These are phyloP conservation scores for Cornus kousa DNA, from an alignment of 148 eudicot genomes.

Conservation along the genomic window DNA sequence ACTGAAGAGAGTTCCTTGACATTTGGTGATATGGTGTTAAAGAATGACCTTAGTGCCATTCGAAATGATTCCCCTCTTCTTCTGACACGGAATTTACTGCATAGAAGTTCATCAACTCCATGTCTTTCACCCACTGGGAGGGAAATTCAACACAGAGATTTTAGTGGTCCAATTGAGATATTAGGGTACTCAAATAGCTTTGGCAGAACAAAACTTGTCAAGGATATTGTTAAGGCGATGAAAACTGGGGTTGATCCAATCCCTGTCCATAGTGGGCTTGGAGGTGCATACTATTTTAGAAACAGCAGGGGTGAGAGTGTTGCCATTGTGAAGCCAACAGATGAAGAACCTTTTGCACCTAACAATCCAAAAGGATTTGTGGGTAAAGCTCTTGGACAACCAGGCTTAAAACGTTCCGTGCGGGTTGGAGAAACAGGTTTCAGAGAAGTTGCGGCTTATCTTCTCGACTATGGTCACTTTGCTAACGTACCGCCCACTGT, in stretches of 20 bases:
- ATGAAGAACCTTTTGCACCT: constrained; percentile 99
- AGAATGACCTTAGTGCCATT: constrained; percentile 81
- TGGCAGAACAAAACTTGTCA: constrained; percentile 50
- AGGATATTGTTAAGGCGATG: constrained; percentile 67
- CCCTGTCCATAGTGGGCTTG: constrained; percentile 81
- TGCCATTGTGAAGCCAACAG: constrained; percentile 97
- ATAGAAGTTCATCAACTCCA: constrained; percentile 94
- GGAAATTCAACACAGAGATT: constrained; percentile 67
- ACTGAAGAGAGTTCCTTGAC: constrained; percentile 86
- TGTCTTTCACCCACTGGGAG: constrained; percentile 81
- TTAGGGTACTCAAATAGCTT: constrained; percentile 52
- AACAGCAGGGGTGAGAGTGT: constrained; percentile 75
- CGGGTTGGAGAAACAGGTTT: constrained; percentile 95
- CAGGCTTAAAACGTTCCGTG: constrained; percentile 85
- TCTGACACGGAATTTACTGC: constrained; percentile 61
- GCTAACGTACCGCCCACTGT: constrained; percentile 92
- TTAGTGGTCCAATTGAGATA: constrained; percentile 71
- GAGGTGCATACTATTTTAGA: constrained; percentile 93
- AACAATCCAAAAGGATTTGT: constrained; percentile 98
- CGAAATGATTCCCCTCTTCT: constrained; percentile 86
- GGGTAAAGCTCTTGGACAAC: constrained; percentile 92
- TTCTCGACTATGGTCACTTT: constrained; percentile 71
- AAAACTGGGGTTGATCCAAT: constrained; percentile 81
- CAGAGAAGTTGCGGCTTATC: constrained; percentile 94
- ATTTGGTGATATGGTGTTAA: constrained; percentile 85